Percentiles rank a stretch among this genome's conserved stretches.
These are phyloP conservation scores for Trametes villosa DNA, from an alignment of 768 basidiomycete genomes.

Conservation along the genomic window DNA sequence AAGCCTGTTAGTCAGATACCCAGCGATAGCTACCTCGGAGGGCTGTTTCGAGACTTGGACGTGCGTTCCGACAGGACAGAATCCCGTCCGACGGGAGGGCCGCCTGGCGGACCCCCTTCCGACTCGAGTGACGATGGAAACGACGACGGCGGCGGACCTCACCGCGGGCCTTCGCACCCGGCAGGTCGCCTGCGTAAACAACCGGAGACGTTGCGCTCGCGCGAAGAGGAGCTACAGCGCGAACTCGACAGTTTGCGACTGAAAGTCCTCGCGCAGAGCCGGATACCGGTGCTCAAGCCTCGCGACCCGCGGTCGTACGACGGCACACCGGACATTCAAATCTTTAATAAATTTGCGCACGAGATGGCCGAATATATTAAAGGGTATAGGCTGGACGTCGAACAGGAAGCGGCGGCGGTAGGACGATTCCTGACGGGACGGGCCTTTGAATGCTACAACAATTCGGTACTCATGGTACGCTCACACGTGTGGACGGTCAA, in stretches of 20 bases:
- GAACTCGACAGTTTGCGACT: not conserved
- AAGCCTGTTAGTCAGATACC: not conserved
- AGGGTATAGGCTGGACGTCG: not conserved
- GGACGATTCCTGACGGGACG: conserved; percentile 18
- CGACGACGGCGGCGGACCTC: no score
- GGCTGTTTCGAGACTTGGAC: not conserved
- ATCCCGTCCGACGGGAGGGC: not conserved
- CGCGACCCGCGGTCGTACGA: conserved; percentile 9
- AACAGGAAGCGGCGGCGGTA: not conserved
- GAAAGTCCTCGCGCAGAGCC: not conserved
- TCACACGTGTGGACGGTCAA: conserved; percentile 20
- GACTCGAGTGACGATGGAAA: not conserved
- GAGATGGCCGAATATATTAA: conserved; percentile 8
- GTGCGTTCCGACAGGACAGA: not conserved
- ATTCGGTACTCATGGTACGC: conserved; percentile 15
- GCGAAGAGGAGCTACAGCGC: not conserved
- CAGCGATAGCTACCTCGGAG: not conserved
- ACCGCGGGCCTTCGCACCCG: no score
- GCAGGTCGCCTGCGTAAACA: not conserved
- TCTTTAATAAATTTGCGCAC: conserved; percentile 16
- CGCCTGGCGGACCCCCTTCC: not conserved
- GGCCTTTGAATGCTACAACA: conserved; percentile 30
- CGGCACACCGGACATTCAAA: conserved; percentile 4
- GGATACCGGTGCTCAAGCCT: conserved; percentile 10
- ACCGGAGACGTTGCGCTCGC: not conserved